Percentiles rank a stretch among this genome's conserved stretches.
phyloP scores from a whole-genome alignment of 163 green algal genomes.

The Scenedesmus sp. region DNA sequence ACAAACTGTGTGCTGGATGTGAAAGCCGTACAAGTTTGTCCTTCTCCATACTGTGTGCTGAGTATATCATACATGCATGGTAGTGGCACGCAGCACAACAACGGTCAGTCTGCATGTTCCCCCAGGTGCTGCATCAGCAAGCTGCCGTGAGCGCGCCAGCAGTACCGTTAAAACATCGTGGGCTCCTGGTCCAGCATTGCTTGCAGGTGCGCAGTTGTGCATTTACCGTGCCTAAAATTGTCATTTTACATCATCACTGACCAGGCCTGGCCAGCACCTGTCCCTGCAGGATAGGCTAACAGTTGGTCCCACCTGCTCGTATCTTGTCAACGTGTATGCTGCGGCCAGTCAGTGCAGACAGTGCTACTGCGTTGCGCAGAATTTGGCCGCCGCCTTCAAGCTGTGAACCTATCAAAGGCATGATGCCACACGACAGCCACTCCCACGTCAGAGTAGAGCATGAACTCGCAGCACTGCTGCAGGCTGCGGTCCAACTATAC shows the following conservation, averaged over 20 bases:
- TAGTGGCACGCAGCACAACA: not conserved
- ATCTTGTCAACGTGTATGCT: constrained; percentile 71
- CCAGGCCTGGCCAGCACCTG: not conserved
- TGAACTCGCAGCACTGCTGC: too few species aligned
- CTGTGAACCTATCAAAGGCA: constrained; percentile 53
- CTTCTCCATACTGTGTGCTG: too few species aligned
- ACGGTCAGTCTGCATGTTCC: not conserved
- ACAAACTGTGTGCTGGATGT: too few species aligned
- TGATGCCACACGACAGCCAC: not conserved
- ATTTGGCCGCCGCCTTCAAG: constrained; percentile 91
- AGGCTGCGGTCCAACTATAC: too few species aligned
- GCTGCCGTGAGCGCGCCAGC: too few species aligned
- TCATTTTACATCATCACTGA: not conserved
- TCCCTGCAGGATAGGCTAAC: not conserved
- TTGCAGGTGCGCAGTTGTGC: too few species aligned
- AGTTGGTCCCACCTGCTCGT: constrained; percentile 52
- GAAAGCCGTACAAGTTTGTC: too few species aligned
- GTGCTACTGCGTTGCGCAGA: constrained; percentile 77
- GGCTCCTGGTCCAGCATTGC: too few species aligned
- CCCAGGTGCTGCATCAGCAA: not conserved
- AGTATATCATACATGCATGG: too few species aligned
- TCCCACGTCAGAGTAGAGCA: too few species aligned
- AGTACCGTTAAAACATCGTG: too few species aligned
- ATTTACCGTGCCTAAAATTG: too few species aligned
- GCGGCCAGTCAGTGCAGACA: constrained; percentile 70